These are phyloP conservation scores for Catharanthus roseus DNA, from an alignment of 257 asterid genomes.

Conservation along the genomic window DNA sequence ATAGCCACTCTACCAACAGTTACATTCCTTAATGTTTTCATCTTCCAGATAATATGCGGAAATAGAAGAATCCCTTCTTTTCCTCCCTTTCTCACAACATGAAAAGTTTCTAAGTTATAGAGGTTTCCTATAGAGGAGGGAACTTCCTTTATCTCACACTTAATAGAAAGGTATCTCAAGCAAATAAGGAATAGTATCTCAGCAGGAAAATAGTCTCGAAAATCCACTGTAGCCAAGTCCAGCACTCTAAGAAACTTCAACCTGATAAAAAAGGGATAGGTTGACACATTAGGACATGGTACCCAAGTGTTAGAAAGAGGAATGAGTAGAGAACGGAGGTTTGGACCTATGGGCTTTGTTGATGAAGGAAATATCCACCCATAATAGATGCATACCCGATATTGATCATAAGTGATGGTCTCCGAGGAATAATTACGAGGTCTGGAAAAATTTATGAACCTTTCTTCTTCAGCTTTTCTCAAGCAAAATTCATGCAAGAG, in stretches of 20 bases:
- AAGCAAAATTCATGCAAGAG: conserved; percentile 8
- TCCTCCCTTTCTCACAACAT: neutral
- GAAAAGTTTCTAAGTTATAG: conserved; percentile 10
- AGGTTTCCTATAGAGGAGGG: conserved; percentile 6
- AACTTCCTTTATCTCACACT: neutral
- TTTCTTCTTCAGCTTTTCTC: conserved; percentile 10
- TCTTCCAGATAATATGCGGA: conserved; percentile 7
- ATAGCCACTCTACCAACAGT: neutral
- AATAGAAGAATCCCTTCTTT: neutral
- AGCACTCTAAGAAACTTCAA: conserved; percentile 4
- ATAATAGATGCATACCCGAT: neutral
- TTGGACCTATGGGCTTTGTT: neutral
- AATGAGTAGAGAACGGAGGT: neutral
- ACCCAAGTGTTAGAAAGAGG: neutral
- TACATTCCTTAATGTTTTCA: conserved; percentile 12
- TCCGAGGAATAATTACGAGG: neutral
- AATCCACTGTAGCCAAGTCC: neutral
- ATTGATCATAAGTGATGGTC: neutral
- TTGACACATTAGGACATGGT: neutral
- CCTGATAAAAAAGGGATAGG: neutral
- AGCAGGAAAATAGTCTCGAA: neutral
- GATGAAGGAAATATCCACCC: neutral
- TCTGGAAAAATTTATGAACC: neutral
- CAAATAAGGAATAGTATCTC: neutral
- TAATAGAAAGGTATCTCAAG: conserved; percentile 5